Conservation (phyloP, 768 basidiomycete species). For the Auriscalpium vulgare region DNA sequence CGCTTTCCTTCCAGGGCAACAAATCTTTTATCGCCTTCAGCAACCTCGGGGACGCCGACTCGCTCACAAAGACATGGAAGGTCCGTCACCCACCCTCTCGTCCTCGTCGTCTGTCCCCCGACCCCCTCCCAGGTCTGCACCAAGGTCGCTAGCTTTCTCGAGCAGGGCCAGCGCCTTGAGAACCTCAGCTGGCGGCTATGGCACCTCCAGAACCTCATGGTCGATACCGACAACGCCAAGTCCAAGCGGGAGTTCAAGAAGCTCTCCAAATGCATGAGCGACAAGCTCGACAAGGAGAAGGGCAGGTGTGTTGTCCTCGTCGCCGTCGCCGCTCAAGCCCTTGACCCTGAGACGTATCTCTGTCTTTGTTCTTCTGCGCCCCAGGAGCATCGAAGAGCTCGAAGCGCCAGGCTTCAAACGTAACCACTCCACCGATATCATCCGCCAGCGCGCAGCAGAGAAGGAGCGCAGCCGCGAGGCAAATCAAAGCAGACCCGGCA, state of each 20-base stretch:
- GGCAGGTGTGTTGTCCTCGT: conserved; percentile 52
- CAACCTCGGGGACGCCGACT: conserved; percentile 77
- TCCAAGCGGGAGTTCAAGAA: conserved; percentile 88
- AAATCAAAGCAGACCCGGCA: conserved; percentile 55
- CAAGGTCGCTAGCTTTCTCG: conserved; percentile 84
- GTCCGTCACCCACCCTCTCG: conserved; percentile 28
- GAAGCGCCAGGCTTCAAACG: conserved; percentile 77
- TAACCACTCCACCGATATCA: conserved; percentile 72
- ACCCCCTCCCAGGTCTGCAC: conserved; percentile 59
- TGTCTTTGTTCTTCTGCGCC: background rate
- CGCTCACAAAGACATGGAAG: conserved; percentile 89
- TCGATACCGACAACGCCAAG: conserved; percentile 84
- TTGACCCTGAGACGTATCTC: conserved; percentile 2
- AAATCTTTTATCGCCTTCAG: conserved; percentile 93
- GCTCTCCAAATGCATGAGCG: conserved; percentile 81
- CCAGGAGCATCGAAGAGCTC: conserved; percentile 77
- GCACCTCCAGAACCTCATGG: conserved; percentile 88
- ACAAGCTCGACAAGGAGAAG: conserved; percentile 90
- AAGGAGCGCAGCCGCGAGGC: conserved; percentile 72
- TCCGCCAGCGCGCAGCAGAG: conserved; percentile 73
- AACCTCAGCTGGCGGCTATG: conserved; percentile 90
- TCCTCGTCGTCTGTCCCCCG: conserved; percentile 5
- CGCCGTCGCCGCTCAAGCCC: conserved; percentile 4
- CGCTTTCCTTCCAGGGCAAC: conserved; percentile 53
- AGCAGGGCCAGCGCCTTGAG: conserved; percentile 86